These are phyloP conservation scores for Thymus mandschuricus DNA, from an alignment of 257 asterid genomes.

Conservation along the genomic window DNA sequence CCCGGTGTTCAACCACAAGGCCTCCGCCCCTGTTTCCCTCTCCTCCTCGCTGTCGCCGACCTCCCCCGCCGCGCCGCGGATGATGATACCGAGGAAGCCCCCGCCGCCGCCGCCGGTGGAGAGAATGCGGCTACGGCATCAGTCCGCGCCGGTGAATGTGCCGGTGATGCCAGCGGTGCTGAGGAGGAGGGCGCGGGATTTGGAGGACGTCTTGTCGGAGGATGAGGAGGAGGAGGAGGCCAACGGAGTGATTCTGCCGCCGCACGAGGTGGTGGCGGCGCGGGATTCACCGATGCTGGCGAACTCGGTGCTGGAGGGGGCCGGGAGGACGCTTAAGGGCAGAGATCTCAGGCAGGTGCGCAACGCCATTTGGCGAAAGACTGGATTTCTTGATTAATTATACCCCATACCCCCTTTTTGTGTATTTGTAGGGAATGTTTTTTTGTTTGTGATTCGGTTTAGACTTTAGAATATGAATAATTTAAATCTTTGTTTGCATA, in stretches of 20 bases:
- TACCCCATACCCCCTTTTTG: background rate
- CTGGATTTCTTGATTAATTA: conserved; percentile 64
- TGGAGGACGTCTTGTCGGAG: conserved; percentile 43
- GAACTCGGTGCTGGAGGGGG: conserved; percentile 69
- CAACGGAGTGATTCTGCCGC: conserved; percentile 44
- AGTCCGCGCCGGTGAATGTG: conserved; percentile 73
- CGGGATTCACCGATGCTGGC: conserved; percentile 51
- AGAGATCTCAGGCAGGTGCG: conserved; percentile 75
- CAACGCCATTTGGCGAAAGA: conserved; percentile 61
- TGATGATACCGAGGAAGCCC: conserved; percentile 46
- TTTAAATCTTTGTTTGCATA: background rate
- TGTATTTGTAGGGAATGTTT: conserved; percentile 8
- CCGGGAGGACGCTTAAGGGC: conserved; percentile 73
- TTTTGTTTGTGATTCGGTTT: background rate
- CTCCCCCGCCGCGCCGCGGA: conserved; percentile 43
- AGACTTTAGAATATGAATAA: conserved; percentile 21
- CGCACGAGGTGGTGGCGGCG: conserved; percentile 65
- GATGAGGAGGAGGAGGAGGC: conserved; percentile 37
- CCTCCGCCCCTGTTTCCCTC: conserved; percentile 45
- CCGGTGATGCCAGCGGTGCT: conserved; percentile 54
- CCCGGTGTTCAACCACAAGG: conserved; percentile 69
- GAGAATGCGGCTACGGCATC: conserved; percentile 37
- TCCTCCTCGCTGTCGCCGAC: conserved; percentile 48
- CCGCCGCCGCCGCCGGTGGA: conserved; percentile 45
- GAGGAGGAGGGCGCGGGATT: conserved; percentile 41